phyloP scores from a whole-genome alignment of 2,329 filamentous ascomycete species.

The Lachnellula hyalina region DNA sequence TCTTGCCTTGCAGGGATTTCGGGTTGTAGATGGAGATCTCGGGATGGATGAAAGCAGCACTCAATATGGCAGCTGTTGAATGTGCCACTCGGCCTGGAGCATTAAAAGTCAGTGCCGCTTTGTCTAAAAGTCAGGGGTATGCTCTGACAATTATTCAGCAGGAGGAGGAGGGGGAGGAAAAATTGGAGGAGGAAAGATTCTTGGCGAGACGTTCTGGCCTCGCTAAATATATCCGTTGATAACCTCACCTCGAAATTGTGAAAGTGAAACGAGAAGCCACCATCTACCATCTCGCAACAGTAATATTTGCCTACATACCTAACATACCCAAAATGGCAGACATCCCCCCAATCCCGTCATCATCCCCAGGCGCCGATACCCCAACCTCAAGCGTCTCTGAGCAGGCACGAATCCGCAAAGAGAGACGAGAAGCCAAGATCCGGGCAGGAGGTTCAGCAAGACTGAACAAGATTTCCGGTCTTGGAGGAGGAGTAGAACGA shows the following conservation, averaged over 20 bases:
- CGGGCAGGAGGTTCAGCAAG: constrained; percentile 63
- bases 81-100: no score
- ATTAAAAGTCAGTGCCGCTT: no score
- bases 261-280: background rate
- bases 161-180: no score
- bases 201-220: no score
- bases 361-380: constrained; percentile 18
- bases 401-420: constrained; percentile 70
- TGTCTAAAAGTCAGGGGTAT: no score
- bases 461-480: constrained; percentile 68
- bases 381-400: constrained; percentile 44
- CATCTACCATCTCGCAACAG: background rate
- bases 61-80: no score
- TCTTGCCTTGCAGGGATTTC: no score
- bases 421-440: constrained; percentile 75
- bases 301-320: background rate
- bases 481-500: constrained; percentile 53
- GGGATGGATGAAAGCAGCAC: no score
- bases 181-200: no score
- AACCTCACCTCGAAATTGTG: background rate
- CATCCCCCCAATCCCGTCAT: constrained; percentile 16
- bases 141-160: no score
- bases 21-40: no score
- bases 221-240: background rate
- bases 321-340: constrained; percentile 25